Evolutionary conservation across 2,329 filamentous ascomycete species (phyloP).

Genomic region (Mycosphaerella sp.): DNA sequence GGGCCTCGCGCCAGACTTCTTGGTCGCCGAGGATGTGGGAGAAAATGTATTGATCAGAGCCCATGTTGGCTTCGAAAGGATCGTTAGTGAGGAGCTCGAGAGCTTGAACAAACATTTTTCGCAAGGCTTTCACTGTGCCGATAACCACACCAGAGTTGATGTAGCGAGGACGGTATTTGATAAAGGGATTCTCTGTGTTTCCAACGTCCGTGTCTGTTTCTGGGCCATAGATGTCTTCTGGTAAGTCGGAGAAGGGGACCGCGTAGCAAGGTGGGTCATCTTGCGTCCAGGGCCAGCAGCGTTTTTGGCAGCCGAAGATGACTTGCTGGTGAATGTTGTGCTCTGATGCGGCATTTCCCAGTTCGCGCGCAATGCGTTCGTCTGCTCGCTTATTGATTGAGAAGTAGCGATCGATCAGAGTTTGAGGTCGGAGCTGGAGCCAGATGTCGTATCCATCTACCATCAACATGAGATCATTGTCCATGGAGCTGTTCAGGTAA

Average conservation of each 20-base stretch:
- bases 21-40: constrained; percentile 31
- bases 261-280: constrained; percentile 48
- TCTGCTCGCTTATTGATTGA: constrained; percentile 41
- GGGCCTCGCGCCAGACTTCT: constrained; percentile 27
- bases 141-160: constrained; percentile 24
- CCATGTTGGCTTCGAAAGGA: constrained; percentile 21
- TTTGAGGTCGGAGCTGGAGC: constrained; percentile 58
- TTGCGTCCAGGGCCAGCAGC: constrained; percentile 41
- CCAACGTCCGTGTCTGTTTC: constrained; percentile 45
- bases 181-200: constrained; percentile 31
- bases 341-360: constrained; percentile 15
- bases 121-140: constrained; percentile 25
- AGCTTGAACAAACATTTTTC: constrained; percentile 28
- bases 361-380: constrained; percentile 39
- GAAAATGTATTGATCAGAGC: constrained; percentile 36
- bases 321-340: constrained; percentile 47
- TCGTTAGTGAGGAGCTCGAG: constrained; percentile 26
- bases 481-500: constrained; percentile 12
- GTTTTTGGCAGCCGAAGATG: constrained; percentile 51
- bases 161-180: constrained; percentile 42
- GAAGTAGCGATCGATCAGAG: constrained; percentile 45
- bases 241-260: constrained; percentile 47
- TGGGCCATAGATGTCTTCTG: constrained; percentile 44
- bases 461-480: constrained; percentile 54
- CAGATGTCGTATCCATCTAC: constrained; percentile 58